Percentiles rank a stretch among this genome's conserved stretches.
phyloP scores from a whole-genome alignment of 148 eudicot genomes.

The Oxyria digyna region DNA sequence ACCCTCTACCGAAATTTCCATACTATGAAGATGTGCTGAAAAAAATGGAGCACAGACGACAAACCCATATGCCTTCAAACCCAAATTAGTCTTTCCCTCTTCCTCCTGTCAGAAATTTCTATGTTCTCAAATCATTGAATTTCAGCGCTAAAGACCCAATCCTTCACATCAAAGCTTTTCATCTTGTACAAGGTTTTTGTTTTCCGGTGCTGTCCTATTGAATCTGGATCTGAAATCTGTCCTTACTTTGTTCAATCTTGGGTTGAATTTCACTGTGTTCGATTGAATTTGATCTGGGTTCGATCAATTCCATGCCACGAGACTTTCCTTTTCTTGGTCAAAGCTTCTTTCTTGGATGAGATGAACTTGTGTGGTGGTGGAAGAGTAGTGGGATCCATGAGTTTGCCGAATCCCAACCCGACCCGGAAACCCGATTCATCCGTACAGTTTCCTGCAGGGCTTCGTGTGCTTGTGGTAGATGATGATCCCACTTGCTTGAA shows the following conservation, averaged over 20 bases:
- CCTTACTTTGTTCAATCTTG: background rate
- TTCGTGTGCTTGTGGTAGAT: conserved; percentile 84
- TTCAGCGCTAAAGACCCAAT: background rate
- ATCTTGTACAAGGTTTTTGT: background rate
- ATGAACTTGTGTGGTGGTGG: conserved; percentile 51
- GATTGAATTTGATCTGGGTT: background rate
- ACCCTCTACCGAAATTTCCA: background rate
- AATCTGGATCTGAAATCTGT: background rate
- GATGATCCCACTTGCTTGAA: conserved; percentile 94
- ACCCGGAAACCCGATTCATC: conserved; percentile 37
- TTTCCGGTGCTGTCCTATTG: background rate
- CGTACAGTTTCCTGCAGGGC: conserved; percentile 70
- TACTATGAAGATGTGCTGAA: background rate
- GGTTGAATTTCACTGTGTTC: background rate
- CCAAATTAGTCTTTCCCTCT: background rate
- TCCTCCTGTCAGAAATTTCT: background rate
- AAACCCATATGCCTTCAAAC: background rate
- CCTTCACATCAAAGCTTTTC: background rate
- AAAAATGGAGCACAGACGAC: background rate
- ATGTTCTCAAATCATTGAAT: background rate
- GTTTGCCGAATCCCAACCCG: conserved; percentile 30
- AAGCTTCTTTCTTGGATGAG: conserved; percentile 11
- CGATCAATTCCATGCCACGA: background rate
- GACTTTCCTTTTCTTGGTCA: background rate
- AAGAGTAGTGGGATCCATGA: conserved; percentile 40